Evolutionary conservation across 1,139 yeast species (phyloP), one percentile per base, ranked within the genome.

Genomic region (Hanseniaspora uvarum): DNA sequence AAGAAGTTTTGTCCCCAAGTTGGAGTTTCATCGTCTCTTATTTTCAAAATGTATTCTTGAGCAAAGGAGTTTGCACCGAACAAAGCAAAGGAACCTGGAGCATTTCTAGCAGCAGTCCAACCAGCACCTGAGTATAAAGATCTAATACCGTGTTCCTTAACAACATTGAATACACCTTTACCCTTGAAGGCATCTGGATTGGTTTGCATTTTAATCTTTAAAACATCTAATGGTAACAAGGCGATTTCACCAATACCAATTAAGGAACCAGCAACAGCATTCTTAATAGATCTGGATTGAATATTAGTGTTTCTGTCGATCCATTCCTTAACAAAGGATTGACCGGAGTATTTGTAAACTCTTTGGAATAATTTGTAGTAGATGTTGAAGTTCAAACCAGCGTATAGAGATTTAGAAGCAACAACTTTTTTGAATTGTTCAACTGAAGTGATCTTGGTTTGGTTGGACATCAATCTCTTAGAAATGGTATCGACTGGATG

Each of bases 91-190:
- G 96, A 87, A 56, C 99, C 99, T 39, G 99, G 99, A 3, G 97
- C 97, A 68, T 92, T 92, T 78, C 99, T 83, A 51, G 99, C 99
- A 62, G 95, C 95, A 58, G 99, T 92, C 99, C 99, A 92, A 56
- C 97, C 97, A 95, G 97, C 89, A 61, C 99, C 99, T 69, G 96
- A 79, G 75, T 92, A 92, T 64, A 92, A 76, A 38, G 92, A 88
- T 58, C 87, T 77, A 11, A 65, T 48, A 23, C 98, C 98, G 73
- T 94, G 98, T 66, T 92, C 98, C 54, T 76, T 68, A 59, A 92
- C 68, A 63, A 92, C 87, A 71, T 79, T 84, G 59, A 88, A 58
- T 72, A 92, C 88, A 11, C 98, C 97, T 75, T 98, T 85, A 63
- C 99, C 99, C 70, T 82, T 83, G 79, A 92, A 92, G 24, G 98